A percentile compares a stretch with the other conserved stretches of the same genome.
Conservation (phyloP, 139 green algal genomes). For the Ettlia oleoabundans region DNA sequence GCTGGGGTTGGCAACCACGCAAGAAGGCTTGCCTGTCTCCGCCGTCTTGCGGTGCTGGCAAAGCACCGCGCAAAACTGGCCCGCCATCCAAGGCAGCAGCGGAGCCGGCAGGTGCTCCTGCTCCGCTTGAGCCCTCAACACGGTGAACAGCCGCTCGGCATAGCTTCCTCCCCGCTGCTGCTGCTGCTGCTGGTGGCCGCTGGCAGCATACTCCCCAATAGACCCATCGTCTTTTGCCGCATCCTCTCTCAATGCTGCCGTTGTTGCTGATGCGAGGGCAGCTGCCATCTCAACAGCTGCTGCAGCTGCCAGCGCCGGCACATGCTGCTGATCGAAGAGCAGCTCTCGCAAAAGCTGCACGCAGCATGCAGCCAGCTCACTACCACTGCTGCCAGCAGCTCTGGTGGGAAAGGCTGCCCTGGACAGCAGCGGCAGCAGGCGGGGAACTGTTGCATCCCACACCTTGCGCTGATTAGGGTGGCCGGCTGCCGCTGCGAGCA, state of each 20-base stretch:
- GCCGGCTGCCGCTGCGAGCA: not conserved
- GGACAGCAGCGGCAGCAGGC: constrained; percentile 29
- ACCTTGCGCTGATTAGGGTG: constrained; percentile 43
- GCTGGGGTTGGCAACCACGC: too few species aligned
- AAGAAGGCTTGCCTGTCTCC: not conserved
- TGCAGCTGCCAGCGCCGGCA: constrained; percentile 15
- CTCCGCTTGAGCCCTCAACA: not conserved
- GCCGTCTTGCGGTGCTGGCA: not conserved
- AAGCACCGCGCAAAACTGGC: constrained; percentile 24
- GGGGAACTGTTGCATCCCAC: constrained; percentile 36
- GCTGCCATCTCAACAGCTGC: not conserved
- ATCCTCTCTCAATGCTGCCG: too few species aligned
- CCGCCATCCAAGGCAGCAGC: constrained; percentile 37
- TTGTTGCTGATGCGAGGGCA: not conserved
- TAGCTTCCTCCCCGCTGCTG: constrained; percentile 10
- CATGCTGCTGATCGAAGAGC: constrained; percentile 31
- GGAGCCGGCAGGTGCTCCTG: not conserved
- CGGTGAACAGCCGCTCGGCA: constrained; percentile 13
- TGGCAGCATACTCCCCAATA: not conserved
- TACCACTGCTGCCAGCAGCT: not conserved
- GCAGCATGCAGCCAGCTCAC: not conserved
- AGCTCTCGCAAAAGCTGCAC: not conserved
- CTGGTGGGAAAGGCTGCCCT: constrained; percentile 1
- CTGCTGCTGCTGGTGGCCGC: not conserved
- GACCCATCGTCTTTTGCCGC: not conserved